A percentile compares a stretch with the other conserved stretches of the same genome.
These are phyloP conservation scores for Cymbopogon citratus DNA, from an alignment of 176 grass and related monocot species.

Conservation along the genomic window DNA sequence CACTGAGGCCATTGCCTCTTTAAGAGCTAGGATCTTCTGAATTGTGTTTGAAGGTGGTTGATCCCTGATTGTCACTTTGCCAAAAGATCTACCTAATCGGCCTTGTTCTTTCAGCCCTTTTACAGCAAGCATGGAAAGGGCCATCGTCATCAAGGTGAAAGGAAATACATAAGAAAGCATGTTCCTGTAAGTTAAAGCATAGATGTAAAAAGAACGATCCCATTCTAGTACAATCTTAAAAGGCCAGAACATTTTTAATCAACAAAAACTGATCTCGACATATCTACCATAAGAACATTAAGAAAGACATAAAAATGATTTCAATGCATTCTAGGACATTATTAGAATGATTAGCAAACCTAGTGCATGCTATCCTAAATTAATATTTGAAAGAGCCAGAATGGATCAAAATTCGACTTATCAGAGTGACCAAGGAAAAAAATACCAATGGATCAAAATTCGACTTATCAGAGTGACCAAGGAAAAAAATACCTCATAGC, in stretches of 20 bases:
- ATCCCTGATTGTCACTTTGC: conserved; percentile 76
- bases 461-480: conserved; percentile 9
- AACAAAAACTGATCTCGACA: background rate
- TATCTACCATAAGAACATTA: background rate
- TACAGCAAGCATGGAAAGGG: conserved; percentile 73
- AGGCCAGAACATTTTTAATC: background rate
- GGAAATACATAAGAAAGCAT: conserved; percentile 76
- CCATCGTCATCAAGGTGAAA: conserved; percentile 53
- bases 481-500: conserved; percentile 16
- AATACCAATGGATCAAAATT: too few relatives aligned
- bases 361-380: background rate
- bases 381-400: background rate
- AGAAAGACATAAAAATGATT: background rate
- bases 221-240: background rate
- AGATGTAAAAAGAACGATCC: background rate
- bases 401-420: background rate
- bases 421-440: conserved; percentile 9
- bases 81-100: conserved; percentile 82
- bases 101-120: conserved; percentile 93
- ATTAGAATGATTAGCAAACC: conserved; percentile 3
- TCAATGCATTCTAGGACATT: background rate
- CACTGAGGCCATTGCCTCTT: conserved; percentile 87
- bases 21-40: conserved; percentile 87
- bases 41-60: conserved; percentile 95
- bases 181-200: conserved; percentile 47